These are phyloP conservation scores for Cocos nucifera DNA, from an alignment of 176 grass and related monocot genomes.

Conservation along the genomic window DNA sequence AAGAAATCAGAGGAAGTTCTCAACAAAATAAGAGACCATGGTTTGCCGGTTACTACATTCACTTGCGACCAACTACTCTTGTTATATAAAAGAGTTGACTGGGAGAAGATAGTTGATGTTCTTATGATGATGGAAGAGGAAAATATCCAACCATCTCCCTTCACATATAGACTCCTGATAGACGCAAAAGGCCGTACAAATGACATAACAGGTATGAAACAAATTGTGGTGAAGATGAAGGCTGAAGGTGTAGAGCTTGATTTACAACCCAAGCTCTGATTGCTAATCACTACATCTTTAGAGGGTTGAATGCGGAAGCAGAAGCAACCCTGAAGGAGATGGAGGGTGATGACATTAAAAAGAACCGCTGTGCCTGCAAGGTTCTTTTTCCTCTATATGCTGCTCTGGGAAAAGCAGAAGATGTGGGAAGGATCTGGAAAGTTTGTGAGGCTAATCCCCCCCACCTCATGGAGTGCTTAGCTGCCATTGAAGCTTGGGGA, in stretches of 20 bases:
- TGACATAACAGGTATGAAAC: constrained; percentile 27
- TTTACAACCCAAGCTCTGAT: constrained; percentile 4
- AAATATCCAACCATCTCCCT: constrained; percentile 18
- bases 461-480: constrained; percentile 1
- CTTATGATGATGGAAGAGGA: constrained; percentile 28
- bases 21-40: constrained; percentile 27
- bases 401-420: constrained; percentile 21
- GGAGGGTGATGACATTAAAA: constrained; percentile 9
- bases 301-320: constrained; percentile 16
- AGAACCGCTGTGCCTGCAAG: constrained; percentile 8
- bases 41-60: constrained; percentile 14
- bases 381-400: constrained; percentile 24
- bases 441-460: constrained; percentile 16
- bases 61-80: constrained; percentile 18
- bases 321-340: constrained; percentile 20
- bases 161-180: constrained; percentile 18
- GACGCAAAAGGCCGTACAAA: constrained; percentile 11
- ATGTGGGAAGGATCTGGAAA: constrained; percentile 23
- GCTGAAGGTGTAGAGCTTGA: constrained; percentile 14
- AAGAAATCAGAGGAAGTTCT: constrained; percentile 14
- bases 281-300: constrained; percentile 8
- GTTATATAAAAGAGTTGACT: constrained; percentile 15
- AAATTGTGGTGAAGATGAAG: constrained; percentile 20
- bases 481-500: constrained; percentile 19
- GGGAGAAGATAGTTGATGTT: constrained; percentile 23